These are phyloP conservation scores for Boletus huronensis DNA, from an alignment of 768 basidiomycete species.

Conservation along the genomic window DNA sequence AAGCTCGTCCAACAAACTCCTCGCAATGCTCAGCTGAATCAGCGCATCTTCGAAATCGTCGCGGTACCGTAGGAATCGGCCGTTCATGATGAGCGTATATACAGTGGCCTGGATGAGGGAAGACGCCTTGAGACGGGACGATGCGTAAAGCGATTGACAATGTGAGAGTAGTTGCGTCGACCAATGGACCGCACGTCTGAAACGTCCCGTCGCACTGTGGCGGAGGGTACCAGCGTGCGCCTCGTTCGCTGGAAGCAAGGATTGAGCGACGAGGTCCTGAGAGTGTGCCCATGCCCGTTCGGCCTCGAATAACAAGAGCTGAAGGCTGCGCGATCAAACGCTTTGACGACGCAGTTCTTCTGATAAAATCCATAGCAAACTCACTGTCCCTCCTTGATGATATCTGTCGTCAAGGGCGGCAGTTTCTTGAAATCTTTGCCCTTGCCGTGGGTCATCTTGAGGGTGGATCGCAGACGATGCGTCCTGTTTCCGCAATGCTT, in stretches of 20 bases:
- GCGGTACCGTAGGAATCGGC: constrained; percentile 76
- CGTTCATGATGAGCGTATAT: constrained; percentile 78
- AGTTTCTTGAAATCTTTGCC: constrained; percentile 88
- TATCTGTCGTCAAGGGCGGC: constrained; percentile 62
- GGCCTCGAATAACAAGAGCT: constrained; percentile 83
- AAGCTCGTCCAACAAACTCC: constrained; percentile 66
- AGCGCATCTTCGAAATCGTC: constrained; percentile 75
- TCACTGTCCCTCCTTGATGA: constrained; percentile 82
- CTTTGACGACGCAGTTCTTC: constrained; percentile 8
- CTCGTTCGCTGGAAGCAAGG: constrained; percentile 50
- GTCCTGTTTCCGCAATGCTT: constrained; percentile 92
- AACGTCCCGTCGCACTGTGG: constrained; percentile 73
- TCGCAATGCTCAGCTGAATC: constrained; percentile 74
- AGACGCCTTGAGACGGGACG: constrained; percentile 50
- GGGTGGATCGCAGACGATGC: constrained; percentile 77
- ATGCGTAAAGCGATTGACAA: constrained; percentile 59
- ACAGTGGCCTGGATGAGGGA: constrained; percentile 66
- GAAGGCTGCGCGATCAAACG: constrained; percentile 47
- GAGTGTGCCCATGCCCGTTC: constrained; percentile 92
- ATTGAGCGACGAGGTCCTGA: constrained; percentile 63
- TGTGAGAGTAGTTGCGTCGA: constrained; percentile 72
- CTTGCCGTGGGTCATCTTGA: constrained; percentile 85
- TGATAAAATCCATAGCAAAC: constrained; percentile 26
- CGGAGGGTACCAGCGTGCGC: constrained; percentile 55
- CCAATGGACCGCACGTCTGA: constrained; percentile 78